Evolutionary conservation across 164 flowering plant species (phyloP).

Genomic region (Aristolochia fimbriata): DNA sequence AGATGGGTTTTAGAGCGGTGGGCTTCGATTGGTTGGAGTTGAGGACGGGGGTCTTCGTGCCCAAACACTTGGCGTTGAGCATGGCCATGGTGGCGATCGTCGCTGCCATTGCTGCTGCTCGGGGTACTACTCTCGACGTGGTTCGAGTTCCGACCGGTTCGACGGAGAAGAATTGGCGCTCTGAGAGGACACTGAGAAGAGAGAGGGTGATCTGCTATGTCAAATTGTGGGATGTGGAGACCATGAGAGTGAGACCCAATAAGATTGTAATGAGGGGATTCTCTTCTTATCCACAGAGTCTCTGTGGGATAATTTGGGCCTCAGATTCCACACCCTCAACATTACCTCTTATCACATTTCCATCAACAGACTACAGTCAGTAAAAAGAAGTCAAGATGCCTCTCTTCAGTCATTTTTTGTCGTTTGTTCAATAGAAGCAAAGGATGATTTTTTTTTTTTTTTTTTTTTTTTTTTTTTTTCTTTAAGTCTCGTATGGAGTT

Average conservation of each 20-base stretch:
- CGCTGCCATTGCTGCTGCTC: conserved; percentile 27
- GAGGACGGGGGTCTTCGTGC: conserved; percentile 23
- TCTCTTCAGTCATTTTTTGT: too few species aligned
- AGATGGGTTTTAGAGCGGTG: conserved; percentile 30
- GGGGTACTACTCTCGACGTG: too few species aligned
- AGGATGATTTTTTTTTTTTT: too few species aligned
- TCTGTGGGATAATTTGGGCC: conserved; percentile 15
- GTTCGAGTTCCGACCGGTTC: too few species aligned
- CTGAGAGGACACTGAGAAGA: neutral
- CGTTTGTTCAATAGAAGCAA: too few species aligned
- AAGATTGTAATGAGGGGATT: conserved; percentile 18
- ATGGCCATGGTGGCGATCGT: conserved; percentile 37
- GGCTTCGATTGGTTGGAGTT: conserved; percentile 25
- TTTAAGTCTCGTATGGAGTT: too few species aligned
- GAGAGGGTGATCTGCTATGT: neutral
- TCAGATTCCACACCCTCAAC: conserved; percentile 9
- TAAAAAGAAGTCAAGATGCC: too few species aligned
- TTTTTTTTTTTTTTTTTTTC: too few species aligned
- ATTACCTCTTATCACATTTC: conserved; percentile 19
- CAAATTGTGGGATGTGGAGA: conserved; percentile 5
- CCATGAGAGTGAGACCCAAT: conserved; percentile 10
- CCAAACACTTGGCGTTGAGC: conserved; percentile 43
- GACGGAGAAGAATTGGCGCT: too few species aligned
- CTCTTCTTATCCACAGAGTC: conserved; percentile 22
- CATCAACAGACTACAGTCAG: neutral